These are phyloP conservation scores for Paramecium bursaria DNA, from an alignment of 73 alveolate genomes.

Conservation along the genomic window DNA sequence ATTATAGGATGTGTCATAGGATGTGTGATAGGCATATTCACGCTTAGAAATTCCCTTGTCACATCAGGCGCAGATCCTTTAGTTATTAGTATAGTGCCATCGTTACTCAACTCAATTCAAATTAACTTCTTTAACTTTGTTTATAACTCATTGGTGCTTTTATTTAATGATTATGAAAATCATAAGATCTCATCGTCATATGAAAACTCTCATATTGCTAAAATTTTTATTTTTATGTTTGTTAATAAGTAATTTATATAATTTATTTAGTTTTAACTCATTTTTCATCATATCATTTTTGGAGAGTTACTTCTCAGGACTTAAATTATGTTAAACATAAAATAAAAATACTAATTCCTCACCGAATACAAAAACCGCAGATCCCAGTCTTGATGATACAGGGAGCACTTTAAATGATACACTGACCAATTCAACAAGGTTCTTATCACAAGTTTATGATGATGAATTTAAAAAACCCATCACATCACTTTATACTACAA, in stretches of 20 bases:
- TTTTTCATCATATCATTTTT: constrained; percentile 78
- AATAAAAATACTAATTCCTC: no score
- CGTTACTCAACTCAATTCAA: constrained; percentile 71
- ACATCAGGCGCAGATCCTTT: constrained; percentile 10
- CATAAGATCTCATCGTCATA: constrained; percentile 71
- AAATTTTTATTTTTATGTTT: constrained; percentile 73
- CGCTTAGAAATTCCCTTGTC: constrained; percentile 57
- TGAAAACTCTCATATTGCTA: constrained; percentile 73
- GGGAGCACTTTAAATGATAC: no score
- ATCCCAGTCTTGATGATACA: no score
- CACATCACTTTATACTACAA: no score
- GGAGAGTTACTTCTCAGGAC: constrained; percentile 30
- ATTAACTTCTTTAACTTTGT: constrained; percentile 71
- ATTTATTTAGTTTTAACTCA: constrained; percentile 76
- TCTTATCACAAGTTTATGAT: no score
- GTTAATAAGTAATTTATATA: no score
- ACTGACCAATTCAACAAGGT: no score
- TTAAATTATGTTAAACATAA: constrained; percentile 32
- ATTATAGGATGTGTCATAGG: constrained; percentile 71
- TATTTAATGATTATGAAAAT: constrained; percentile 73
- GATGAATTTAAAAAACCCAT: no score
- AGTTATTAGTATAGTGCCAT: constrained; percentile 42
- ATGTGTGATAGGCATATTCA: constrained; percentile 65
- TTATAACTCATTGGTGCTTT: constrained; percentile 34
- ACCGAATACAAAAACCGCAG: no score